These are phyloP conservation scores for Cercospora sesami DNA, from an alignment of 2,329 filamentous ascomycete species.

Conservation along the genomic window DNA sequence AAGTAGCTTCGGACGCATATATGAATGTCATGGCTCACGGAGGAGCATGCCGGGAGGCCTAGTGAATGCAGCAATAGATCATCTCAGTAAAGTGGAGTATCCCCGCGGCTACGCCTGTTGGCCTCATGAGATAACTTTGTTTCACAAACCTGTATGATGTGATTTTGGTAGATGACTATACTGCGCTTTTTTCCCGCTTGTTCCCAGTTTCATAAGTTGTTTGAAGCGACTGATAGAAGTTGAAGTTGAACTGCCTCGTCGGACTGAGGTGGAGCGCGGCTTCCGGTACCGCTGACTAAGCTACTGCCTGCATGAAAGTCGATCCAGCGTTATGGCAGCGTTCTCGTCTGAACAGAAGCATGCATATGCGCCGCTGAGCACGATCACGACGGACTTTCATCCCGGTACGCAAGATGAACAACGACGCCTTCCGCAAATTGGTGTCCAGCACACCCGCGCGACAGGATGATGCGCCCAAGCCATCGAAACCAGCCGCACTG, in stretches of 20 bases:
- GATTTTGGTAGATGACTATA: background rate
- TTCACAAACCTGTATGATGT: background rate
- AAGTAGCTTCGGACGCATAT: background rate
- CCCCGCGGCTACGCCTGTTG: background rate
- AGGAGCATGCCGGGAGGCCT: background rate
- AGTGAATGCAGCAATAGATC: background rate
- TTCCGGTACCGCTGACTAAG: background rate
- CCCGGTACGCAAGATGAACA: constrained; percentile 69
- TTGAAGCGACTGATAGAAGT: background rate
- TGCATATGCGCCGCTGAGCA: background rate
- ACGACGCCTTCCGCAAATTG: constrained; percentile 87
- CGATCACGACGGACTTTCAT: background rate
- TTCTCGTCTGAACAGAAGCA: background rate
- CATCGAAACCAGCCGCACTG: constrained; percentile 40
- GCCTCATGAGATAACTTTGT: background rate
- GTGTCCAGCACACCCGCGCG: constrained; percentile 56
- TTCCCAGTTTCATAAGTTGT: background rate
- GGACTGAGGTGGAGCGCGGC: background rate
- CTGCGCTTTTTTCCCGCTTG: background rate
- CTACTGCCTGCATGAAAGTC: background rate
- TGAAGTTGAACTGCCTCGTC: background rate
- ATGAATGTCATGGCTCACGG: background rate
- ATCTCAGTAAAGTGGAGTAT: background rate
- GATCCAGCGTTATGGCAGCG: background rate
- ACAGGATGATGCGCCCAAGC: constrained; percentile 37